phyloP scores from a whole-genome alignment of 2,329 filamentous ascomycete genomes.

The Sclerotinia glacialis region DNA sequence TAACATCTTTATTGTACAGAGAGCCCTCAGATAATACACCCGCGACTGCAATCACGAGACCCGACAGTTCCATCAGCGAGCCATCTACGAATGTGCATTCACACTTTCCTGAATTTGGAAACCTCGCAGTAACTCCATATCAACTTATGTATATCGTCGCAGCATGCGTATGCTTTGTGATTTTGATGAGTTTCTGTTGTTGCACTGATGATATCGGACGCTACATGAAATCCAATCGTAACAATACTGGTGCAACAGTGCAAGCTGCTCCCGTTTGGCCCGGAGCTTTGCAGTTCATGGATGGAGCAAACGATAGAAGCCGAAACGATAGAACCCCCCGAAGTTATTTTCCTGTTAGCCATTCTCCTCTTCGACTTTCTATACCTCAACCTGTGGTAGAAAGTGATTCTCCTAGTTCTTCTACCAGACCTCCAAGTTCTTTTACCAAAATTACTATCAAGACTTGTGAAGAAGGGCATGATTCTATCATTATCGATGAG shows the following conservation, averaged over 20 bases:
- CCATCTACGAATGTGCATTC: conserved; percentile 10
- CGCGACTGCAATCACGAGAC: neutral
- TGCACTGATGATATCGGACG: conserved; percentile 15
- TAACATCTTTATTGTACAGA: conserved; percentile 3
- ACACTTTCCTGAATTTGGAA: neutral
- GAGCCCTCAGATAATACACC: neutral
- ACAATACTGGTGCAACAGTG: neutral
- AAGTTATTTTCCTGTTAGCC: neutral
- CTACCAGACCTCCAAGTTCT: neutral
- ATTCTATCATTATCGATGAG: conserved; percentile 11
- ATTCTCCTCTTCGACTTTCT: neutral
- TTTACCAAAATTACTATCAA: conserved; percentile 13
- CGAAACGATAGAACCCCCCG: neutral
- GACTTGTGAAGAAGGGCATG: conserved; percentile 13
- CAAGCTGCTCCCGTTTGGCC: conserved; percentile 8
- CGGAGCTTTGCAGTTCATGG: neutral
- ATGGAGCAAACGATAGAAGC: neutral
- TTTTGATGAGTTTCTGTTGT: conserved; percentile 17
- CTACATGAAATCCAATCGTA: conserved; percentile 13
- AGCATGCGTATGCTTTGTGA: conserved; percentile 11
- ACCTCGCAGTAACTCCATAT: neutral
- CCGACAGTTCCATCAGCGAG: neutral
- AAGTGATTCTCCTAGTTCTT: neutral
- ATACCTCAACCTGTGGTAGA: neutral
- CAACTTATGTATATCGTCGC: conserved; percentile 20